phyloP scores from a whole-genome alignment of 2,329 filamentous ascomycete species.

The Penicillium polonicum region DNA sequence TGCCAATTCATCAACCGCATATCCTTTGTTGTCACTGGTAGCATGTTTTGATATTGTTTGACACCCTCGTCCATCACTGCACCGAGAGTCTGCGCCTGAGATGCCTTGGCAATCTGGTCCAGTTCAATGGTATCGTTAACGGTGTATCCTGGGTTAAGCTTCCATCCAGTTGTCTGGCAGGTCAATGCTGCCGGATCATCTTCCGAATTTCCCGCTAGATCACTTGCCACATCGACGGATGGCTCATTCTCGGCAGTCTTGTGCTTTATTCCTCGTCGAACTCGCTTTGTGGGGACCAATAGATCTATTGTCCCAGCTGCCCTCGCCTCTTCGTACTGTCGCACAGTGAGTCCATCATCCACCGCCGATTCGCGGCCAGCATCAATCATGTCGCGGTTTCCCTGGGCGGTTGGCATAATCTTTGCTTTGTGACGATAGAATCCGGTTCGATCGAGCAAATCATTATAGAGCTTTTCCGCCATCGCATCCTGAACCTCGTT shows the following conservation, averaged over 20 bases:
- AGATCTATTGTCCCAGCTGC: slow-evolving; percentile 55
- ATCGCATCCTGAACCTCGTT: slow-evolving; percentile 74
- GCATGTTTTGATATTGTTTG: slow-evolving; percentile 76
- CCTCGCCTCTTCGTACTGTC: slow-evolving; percentile 68
- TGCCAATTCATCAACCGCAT: slow-evolving; percentile 96
- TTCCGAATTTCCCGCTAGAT: slow-evolving; percentile 61
- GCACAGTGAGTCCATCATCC: slow-evolving; percentile 70
- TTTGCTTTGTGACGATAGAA: slow-evolving; percentile 80
- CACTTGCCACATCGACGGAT: slow-evolving; percentile 50
- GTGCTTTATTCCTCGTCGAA: slow-evolving; percentile 47
- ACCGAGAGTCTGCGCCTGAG: slow-evolving; percentile 71
- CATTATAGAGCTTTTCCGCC: slow-evolving; percentile 91
- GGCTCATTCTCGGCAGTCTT: slow-evolving; percentile 53
- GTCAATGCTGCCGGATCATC: slow-evolving; percentile 73
- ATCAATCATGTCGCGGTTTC: slow-evolving; percentile 77
- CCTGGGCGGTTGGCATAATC: slow-evolving; percentile 70
- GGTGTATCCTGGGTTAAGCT: slow-evolving; percentile 62
- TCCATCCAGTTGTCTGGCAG: slow-evolving; percentile 80
- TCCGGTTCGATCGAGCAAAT: slow-evolving; percentile 87
- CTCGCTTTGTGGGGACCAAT: slow-evolving; percentile 44
- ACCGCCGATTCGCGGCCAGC: slow-evolving; percentile 74
- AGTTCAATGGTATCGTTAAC: slow-evolving; percentile 70
- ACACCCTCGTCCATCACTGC: slow-evolving; percentile 93
- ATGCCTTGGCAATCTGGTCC: slow-evolving; percentile 60
- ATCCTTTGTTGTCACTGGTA: slow-evolving; percentile 82